These are phyloP conservation scores for Boletus semigastroideus DNA, from an alignment of 1,284 basidiomycete species.

Conservation along the genomic window DNA sequence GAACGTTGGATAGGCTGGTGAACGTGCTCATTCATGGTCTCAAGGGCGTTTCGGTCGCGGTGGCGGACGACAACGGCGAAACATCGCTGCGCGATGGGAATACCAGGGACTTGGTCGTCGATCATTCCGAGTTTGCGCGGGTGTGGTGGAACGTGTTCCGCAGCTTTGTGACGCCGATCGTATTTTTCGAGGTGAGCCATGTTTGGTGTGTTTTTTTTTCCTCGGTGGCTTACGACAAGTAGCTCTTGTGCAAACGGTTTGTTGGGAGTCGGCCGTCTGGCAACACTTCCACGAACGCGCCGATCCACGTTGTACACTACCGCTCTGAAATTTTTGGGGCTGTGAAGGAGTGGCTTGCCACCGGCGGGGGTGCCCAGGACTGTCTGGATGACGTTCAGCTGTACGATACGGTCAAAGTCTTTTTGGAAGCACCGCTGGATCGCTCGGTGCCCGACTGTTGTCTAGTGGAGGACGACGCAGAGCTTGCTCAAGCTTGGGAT, in stretches of 20 bases:
- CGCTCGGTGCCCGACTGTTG: conserved; percentile 44
- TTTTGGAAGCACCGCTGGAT: conserved; percentile 52
- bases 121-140: conserved; percentile 65
- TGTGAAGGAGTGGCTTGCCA: conserved; percentile 66
- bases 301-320: conserved; percentile 41
- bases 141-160: conserved; percentile 81
- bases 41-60: conserved; percentile 72
- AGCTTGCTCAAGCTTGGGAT: conserved; percentile 47
- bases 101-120: conserved; percentile 67
- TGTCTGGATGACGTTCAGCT: conserved; percentile 68
- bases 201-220: background rate
- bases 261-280: conserved; percentile 45
- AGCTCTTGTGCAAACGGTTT: conserved; percentile 76
- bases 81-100: conserved; percentile 69
- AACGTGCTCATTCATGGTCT: conserved; percentile 74
- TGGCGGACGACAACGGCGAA: conserved; percentile 82
- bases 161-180: conserved; percentile 73
- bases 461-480: conserved; percentile 37
- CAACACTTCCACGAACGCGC: conserved; percentile 35
- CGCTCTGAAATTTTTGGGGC: conserved; percentile 63
- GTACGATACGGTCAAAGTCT: conserved; percentile 52
- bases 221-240: conserved; percentile 10
- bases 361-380: conserved; percentile 74
- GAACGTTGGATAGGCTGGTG: conserved; percentile 71
- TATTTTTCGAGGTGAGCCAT: conserved; percentile 73